Evolutionary conservation across 495 filamentous ascomycete genomes (phyloP).

Genomic region (Monascus purpureus): DNA sequence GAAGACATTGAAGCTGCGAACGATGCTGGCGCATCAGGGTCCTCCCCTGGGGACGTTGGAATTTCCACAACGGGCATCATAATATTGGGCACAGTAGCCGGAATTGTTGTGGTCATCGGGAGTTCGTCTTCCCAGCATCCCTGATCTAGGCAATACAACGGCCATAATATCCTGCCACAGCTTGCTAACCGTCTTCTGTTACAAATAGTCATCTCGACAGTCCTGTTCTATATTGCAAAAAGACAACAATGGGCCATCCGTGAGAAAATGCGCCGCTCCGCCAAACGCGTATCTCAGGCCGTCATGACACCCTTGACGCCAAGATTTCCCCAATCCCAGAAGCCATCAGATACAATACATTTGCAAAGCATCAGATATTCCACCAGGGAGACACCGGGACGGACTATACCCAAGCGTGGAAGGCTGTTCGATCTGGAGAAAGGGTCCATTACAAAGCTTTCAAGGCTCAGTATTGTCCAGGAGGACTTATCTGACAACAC

Average conservation of each 20-base stretch:
- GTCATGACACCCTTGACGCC: slow-evolving; percentile 14
- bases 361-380: background rate
- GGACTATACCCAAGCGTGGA: background rate
- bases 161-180: background rate
- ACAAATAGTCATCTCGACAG: slow-evolving; percentile 30
- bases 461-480: too few species aligned
- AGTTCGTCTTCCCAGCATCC: slow-evolving; percentile 5
- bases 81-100: slow-evolving; percentile 11
- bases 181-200: too few species aligned
- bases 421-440: background rate
- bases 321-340: slow-evolving; percentile 7
- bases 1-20: slow-evolving; percentile 3
- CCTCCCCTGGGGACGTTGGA: slow-evolving; percentile 4
- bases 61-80: slow-evolving; percentile 11
- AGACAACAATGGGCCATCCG: slow-evolving; percentile 39
- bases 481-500: too few species aligned
- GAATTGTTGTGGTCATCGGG: slow-evolving; percentile 13
- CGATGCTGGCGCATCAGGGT: slow-evolving; percentile 6
- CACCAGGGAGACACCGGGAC: background rate
- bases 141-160: background rate
- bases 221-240: slow-evolving; percentile 38
- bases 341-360: background rate
- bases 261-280: slow-evolving; percentile 27
- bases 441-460: too few species aligned
- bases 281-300: slow-evolving; percentile 25